Percentiles rank a stretch among this genome's conserved stretches.
Conservation (phyloP, 129 eudicot species). For the Kitagawia praeruptora region DNA sequence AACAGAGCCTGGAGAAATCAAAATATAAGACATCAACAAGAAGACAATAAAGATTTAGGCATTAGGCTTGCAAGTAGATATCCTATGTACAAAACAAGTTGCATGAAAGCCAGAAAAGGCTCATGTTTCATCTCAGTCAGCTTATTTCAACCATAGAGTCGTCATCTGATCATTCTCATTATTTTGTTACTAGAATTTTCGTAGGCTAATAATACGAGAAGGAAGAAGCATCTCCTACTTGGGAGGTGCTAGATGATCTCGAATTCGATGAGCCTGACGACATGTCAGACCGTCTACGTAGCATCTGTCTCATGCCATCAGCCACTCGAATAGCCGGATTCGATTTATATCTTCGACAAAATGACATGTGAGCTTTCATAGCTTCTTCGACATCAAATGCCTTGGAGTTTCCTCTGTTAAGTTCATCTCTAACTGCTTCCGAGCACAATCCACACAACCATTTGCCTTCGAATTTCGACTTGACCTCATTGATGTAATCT, state of each 20-base stretch:
- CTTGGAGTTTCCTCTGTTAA: constrained; percentile 16
- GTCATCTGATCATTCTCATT: background rate
- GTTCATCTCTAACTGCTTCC: constrained; percentile 57
- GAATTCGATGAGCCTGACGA: constrained; percentile 29
- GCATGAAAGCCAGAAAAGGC: constrained; percentile 8
- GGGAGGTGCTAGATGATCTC: constrained; percentile 37
- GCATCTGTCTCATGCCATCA: constrained; percentile 62
- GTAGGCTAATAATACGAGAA: constrained; percentile 24
- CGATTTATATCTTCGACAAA: constrained; percentile 44
- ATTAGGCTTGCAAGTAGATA: background rate
- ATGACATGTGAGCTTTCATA: constrained; percentile 49
- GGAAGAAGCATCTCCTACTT: constrained; percentile 34
- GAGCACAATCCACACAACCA: constrained; percentile 77
- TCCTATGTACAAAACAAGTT: constrained; percentile 9
- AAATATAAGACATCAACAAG: background rate
- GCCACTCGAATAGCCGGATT: constrained; percentile 54
- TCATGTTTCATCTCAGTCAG: background rate
- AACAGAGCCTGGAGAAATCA: background rate
- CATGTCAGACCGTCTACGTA: constrained; percentile 37
- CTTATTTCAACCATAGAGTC: background rate
- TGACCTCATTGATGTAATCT: constrained; percentile 50
- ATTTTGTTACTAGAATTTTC: background rate
- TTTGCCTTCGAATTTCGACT: constrained; percentile 46
- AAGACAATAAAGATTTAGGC: background rate
- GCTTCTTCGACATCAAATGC: constrained; percentile 44